Percentiles rank a stretch among this genome's conserved stretches.
These are phyloP conservation scores for Adenanthera pavonina DNA, from an alignment of 306 rosid genomes.

Conservation along the genomic window DNA sequence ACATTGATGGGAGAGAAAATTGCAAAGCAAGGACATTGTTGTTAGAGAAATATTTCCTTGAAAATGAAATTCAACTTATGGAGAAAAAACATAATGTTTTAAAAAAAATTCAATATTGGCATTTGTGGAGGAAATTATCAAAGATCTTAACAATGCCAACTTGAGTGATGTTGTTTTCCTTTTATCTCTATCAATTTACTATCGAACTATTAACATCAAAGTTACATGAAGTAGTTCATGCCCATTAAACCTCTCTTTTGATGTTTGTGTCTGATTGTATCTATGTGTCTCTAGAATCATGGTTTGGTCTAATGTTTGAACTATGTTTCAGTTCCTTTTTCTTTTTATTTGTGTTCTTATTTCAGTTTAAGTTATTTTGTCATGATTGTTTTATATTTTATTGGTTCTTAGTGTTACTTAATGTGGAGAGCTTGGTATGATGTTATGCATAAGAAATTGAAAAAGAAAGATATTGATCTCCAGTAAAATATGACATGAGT, in stretches of 20 bases:
- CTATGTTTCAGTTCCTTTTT: background rate
- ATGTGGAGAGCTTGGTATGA: background rate
- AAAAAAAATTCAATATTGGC: slow-evolving; percentile 63
- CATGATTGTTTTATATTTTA: background rate
- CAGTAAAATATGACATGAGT: background rate
- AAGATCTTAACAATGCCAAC: slow-evolving; percentile 64
- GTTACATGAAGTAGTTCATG: slow-evolving; percentile 8
- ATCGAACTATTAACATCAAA: background rate
- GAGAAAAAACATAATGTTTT: slow-evolving; percentile 62
- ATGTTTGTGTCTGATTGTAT: background rate
- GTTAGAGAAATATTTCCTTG: slow-evolving; percentile 44
- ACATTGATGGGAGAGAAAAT: slow-evolving; percentile 47
- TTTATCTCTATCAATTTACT: too few species aligned
- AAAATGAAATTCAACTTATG: slow-evolving; percentile 50
- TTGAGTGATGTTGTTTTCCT: slow-evolving; percentile 40
- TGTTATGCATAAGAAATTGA: background rate
- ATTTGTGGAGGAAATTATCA: slow-evolving; percentile 69
- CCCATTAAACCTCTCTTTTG: background rate
- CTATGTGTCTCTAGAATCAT: slow-evolving; percentile 4
- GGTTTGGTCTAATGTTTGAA: slow-evolving; percentile 5
- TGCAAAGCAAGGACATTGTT: slow-evolving; percentile 46
- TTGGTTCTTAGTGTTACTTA: too few species aligned
- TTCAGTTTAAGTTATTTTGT: background rate
- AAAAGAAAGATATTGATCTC: background rate
- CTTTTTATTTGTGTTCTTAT: background rate